Conservation (phyloP, 352 stramenopile genomes). For the Phytophthora sp. region DNA sequence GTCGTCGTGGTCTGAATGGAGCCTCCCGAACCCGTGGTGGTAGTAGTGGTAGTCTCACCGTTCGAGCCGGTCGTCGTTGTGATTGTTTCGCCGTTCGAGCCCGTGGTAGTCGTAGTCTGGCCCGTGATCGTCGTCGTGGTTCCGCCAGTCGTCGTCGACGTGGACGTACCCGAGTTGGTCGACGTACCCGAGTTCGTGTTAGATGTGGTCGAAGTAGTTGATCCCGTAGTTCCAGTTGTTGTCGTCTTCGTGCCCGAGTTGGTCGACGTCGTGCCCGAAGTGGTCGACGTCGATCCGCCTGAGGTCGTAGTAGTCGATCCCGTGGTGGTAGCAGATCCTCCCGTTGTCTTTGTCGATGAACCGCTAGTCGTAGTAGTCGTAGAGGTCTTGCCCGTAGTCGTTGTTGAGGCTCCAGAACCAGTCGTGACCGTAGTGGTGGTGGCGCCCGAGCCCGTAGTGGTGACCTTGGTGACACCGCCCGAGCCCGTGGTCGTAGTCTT, state of each 20-base stretch:
- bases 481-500: slow-evolving; percentile 22
- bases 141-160: slow-evolving; percentile 13
- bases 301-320: slow-evolving; percentile 3
- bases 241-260: slow-evolving; percentile 7
- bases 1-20: slow-evolving; percentile 23
- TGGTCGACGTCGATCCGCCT: neutral
- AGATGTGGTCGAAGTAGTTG: neutral
- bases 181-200: slow-evolving; percentile 9
- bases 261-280: slow-evolving; percentile 5
- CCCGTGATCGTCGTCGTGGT: slow-evolving; percentile 19
- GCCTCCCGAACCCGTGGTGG: slow-evolving; percentile 4
- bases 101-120: slow-evolving; percentile 9
- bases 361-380: slow-evolving; percentile 7
- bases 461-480: slow-evolving; percentile 10
- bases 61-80: slow-evolving; percentile 13
- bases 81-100: slow-evolving; percentile 12
- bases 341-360: slow-evolving; percentile 15
- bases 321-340: slow-evolving; percentile 3
- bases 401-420: slow-evolving; percentile 19
- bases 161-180: slow-evolving; percentile 8
- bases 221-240: slow-evolving; percentile 1
- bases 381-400: slow-evolving; percentile 15
- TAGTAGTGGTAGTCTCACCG: slow-evolving; percentile 1
- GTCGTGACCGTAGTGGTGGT: slow-evolving; percentile 21
- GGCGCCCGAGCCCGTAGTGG: slow-evolving; percentile 15